These are phyloP conservation scores for Calonectria pauciramosa DNA, from an alignment of 2,329 filamentous ascomycete species.

Conservation along the genomic window DNA sequence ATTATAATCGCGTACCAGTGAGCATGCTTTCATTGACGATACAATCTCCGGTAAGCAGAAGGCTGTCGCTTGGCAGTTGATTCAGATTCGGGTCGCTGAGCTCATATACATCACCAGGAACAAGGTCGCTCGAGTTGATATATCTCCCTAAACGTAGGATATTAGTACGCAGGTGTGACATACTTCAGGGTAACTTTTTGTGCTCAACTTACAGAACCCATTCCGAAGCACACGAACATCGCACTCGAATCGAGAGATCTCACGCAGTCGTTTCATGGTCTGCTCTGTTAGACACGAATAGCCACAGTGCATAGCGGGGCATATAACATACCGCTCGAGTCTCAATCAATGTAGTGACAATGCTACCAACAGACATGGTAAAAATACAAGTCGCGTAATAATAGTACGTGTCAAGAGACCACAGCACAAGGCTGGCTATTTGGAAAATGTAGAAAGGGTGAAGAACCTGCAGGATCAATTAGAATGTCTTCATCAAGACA, in stretches of 20 bases:
- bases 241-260: constrained; percentile 95
- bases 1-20: constrained; percentile 66
- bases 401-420: constrained; percentile 97
- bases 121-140: constrained; percentile 87
- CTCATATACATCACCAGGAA: constrained; percentile 97
- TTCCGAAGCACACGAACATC: constrained; percentile 93
- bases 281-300: constrained; percentile 48
- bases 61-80: constrained; percentile 92
- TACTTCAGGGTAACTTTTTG: background rate
- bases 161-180: background rate
- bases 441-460: constrained; percentile 99
- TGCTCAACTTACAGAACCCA: constrained; percentile 82
- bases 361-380: constrained; percentile 92
- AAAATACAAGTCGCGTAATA: constrained; percentile 98
- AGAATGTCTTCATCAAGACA: background rate
- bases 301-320: background rate
- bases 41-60: constrained; percentile 92
- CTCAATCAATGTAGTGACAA: constrained; percentile 89
- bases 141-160: constrained; percentile 74
- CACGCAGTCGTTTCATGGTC: constrained; percentile 90
- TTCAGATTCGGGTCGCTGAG: constrained; percentile 91
- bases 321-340: constrained; percentile 77
- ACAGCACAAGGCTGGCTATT: constrained; percentile 91
- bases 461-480: constrained; percentile 72
- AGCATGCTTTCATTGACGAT: constrained; percentile 99